Conservation (phyloP, 1,284 basidiomycete species). For the Paramarasmius palmivorus region DNA sequence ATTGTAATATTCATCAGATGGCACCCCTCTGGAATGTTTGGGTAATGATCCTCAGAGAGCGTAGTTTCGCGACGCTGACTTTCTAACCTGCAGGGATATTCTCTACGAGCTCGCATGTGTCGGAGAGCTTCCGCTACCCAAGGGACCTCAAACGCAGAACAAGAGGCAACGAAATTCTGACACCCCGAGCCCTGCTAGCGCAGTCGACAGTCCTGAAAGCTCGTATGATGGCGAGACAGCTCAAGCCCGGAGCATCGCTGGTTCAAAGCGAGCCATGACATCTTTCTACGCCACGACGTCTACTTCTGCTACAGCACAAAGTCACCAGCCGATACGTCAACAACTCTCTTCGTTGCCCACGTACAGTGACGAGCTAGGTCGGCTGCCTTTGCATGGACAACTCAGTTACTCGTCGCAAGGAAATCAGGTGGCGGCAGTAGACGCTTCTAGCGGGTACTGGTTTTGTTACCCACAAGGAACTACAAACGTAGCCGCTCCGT, state of each 20-base stretch:
- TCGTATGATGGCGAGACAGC: slow-evolving; percentile 11
- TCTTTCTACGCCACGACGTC: not conserved
- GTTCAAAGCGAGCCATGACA: slow-evolving; percentile 18
- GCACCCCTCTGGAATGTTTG: slow-evolving; percentile 47
- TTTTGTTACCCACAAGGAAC: not conserved
- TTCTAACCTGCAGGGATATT: slow-evolving; percentile 51
- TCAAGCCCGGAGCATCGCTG: slow-evolving; percentile 27
- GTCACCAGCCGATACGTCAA: slow-evolving; percentile 16
- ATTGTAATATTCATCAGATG: slow-evolving; percentile 34
- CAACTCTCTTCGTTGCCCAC: slow-evolving; percentile 18
- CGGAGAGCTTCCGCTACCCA: slow-evolving; percentile 64
- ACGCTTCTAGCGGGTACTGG: not conserved
- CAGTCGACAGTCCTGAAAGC: slow-evolving; percentile 14
- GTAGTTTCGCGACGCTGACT: not conserved
- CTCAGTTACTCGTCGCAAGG: not conserved
- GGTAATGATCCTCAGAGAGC: slow-evolving; percentile 35
- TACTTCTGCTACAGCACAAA: no score
- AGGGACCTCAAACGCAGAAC: slow-evolving; percentile 46
- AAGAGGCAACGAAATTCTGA: slow-evolving; percentile 69
- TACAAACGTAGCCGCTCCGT: no score
- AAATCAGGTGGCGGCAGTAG: not conserved
- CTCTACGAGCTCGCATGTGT: slow-evolving; percentile 67
- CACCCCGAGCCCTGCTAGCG: slow-evolving; percentile 29
- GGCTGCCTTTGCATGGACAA: slow-evolving; percentile 1
- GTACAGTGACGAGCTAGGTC: slow-evolving; percentile 1